Conservation (phyloP, 116 monocot species). For the Zostera marina region DNA sequence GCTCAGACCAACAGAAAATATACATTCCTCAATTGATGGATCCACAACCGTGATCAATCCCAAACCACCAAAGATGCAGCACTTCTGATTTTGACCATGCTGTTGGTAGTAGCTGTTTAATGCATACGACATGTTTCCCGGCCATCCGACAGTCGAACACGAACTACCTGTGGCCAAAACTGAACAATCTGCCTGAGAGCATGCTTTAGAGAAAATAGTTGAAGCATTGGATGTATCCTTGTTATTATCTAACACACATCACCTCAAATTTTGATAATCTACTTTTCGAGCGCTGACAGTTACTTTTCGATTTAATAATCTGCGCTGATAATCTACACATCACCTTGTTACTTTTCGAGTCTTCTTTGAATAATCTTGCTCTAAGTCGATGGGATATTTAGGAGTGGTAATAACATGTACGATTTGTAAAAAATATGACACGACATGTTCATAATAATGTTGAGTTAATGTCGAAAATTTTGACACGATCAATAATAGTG, state of each 20-base stretch:
- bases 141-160: conserved; percentile 44
- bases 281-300: conserved; percentile 47
- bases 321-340: too few species aligned
- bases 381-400: conserved; percentile 54
- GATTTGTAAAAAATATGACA: too few species aligned
- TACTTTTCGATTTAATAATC: too few species aligned
- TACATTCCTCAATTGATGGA: conserved; percentile 65
- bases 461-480: too few species aligned
- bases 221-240: conserved; percentile 50
- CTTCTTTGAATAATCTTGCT: conserved; percentile 29
- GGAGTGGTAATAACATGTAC: too few species aligned
- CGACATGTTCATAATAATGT: too few species aligned
- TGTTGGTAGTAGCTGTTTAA: conserved; percentile 83
- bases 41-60: conserved; percentile 85
- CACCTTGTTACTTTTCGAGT: too few species aligned
- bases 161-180: conserved; percentile 61
- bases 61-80: conserved; percentile 65
- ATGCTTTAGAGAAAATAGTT: conserved; percentile 27
- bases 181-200: conserved; percentile 56
- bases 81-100: conserved; percentile 50
- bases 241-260: conserved; percentile 80
- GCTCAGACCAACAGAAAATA: conserved; percentile 34
- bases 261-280: conserved; percentile 56
- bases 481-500: too few species aligned
- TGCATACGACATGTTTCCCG: conserved; percentile 75